Conservation (phyloP, 169 alveolate species). For the Plasmodium knowlesi region DNA sequence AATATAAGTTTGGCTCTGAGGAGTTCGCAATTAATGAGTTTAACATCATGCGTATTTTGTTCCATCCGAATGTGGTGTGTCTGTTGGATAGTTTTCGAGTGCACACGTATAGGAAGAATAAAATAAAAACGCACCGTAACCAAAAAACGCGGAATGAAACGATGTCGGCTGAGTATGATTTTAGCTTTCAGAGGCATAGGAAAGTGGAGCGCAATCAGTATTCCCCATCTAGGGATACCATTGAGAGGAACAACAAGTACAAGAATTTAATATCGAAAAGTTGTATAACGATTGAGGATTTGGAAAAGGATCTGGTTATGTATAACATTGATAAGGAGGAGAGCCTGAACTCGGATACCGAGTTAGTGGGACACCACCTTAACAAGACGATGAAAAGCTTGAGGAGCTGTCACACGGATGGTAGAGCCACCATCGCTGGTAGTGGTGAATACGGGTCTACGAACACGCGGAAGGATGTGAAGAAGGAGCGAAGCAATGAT, state of each 20-base stretch:
- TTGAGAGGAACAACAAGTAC: constrained; percentile 34
- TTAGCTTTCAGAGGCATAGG: constrained; percentile 44
- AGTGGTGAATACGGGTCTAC: not conserved
- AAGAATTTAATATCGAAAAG: constrained; percentile 11
- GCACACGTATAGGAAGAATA: constrained; percentile 37
- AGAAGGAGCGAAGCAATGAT: constrained; percentile 3
- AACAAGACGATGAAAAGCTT: too few relatives aligned
- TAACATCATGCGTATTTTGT: constrained; percentile 50
- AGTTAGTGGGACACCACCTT: too few relatives aligned
- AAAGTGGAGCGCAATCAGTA: constrained; percentile 16
- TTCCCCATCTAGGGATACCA: constrained; percentile 39
- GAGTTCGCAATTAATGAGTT: constrained; percentile 68
- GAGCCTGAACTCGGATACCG: not conserved
- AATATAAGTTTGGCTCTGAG: constrained; percentile 61
- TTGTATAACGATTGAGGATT: constrained; percentile 43
- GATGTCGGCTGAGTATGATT: constrained; percentile 55
- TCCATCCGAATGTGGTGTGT: constrained; percentile 70
- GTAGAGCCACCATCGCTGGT: not conserved
- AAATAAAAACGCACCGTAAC: constrained; percentile 5
- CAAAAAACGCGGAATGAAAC: constrained; percentile 5
- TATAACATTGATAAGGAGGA: not conserved
- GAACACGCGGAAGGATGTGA: not conserved
- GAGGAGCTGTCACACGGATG: too few relatives aligned
- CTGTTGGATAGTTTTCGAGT: constrained; percentile 54
- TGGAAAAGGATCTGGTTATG: constrained; percentile 25